Evolutionary conservation across 2,329 filamentous ascomycete species (phyloP).

Genomic region (Beauveria sp.): DNA sequence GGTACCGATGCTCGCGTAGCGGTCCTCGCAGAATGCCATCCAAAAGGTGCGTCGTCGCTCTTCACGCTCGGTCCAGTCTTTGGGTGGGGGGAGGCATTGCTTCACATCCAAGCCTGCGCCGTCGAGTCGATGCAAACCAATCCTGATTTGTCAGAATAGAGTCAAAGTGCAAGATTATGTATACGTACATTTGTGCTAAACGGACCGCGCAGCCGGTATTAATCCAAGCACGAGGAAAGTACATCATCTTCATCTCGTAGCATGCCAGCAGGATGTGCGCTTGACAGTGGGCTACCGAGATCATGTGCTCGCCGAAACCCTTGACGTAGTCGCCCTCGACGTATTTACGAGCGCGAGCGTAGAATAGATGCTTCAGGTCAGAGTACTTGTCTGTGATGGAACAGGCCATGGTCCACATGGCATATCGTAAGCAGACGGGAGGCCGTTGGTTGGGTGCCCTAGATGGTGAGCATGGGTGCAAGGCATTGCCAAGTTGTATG

Average conservation of each 20-base stretch:
- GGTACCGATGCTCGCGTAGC: conserved; percentile 91
- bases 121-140: conserved; percentile 82
- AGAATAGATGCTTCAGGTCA: conserved; percentile 78
- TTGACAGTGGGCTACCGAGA: conserved; percentile 80
- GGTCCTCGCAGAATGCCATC: conserved; percentile 84
- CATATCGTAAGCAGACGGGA: conserved; percentile 81
- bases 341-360: conserved; percentile 82
- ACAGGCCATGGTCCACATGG: conserved; percentile 93
- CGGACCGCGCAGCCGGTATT: conserved; percentile 77
- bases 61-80: conserved; percentile 90
- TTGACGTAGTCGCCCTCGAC: conserved; percentile 84
- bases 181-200: conserved; percentile 68
- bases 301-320: conserved; percentile 82
- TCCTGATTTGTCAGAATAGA: conserved; percentile 57
- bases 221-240: conserved; percentile 92
- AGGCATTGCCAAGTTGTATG: not conserved
- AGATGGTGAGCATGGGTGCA: conserved; percentile 11
- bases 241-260: conserved; percentile 97
- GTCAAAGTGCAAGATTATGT: not conserved
- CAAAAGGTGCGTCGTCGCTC: conserved; percentile 90
- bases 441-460: conserved; percentile 77
- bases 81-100: conserved; percentile 76
- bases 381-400: conserved; percentile 75
- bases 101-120: conserved; percentile 81
- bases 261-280: conserved; percentile 70